Evolutionary conservation across 345 rosid species (phyloP).

Genomic region (Garcia nutans): DNA sequence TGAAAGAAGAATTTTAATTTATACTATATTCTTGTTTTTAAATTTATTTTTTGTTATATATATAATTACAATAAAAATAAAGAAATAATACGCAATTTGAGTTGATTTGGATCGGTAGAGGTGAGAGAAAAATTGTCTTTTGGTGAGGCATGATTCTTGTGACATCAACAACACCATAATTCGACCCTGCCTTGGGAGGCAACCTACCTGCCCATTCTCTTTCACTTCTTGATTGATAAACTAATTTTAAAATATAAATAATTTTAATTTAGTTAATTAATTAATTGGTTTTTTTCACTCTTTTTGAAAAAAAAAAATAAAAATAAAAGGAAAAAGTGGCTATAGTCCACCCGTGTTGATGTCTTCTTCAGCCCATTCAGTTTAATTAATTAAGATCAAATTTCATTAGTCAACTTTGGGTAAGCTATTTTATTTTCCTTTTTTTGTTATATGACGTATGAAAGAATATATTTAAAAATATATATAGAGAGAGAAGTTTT

Average conservation of each 20-base stretch:
- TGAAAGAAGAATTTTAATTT: background rate
- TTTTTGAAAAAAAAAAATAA: background rate
- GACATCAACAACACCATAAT: slow-evolving; percentile 58
- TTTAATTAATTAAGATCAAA: background rate
- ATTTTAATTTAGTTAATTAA: no score
- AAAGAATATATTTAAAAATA: no score
- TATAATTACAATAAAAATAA: no score
- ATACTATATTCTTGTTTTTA: no score
- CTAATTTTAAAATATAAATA: background rate
- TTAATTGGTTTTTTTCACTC: background rate
- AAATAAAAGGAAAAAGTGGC: no score
- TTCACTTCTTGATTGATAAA: background rate
- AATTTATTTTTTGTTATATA: no score
- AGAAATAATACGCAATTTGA: background rate
- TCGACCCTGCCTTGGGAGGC: slow-evolving; percentile 78
- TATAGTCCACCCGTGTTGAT: slow-evolving; percentile 1
- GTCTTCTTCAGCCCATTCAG: background rate
- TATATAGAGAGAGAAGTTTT: no score
- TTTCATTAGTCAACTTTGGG: background rate
- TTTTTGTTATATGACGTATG: no score
- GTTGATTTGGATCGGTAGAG: slow-evolving; percentile 17
- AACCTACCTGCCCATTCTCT: slow-evolving; percentile 44
- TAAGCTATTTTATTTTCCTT: no score
- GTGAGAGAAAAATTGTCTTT: slow-evolving; percentile 24
- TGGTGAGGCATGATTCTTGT: slow-evolving; percentile 56